phyloP scores from a whole-genome alignment of 176 grass and related monocot species.

The Urochloa ruziziensis region DNA sequence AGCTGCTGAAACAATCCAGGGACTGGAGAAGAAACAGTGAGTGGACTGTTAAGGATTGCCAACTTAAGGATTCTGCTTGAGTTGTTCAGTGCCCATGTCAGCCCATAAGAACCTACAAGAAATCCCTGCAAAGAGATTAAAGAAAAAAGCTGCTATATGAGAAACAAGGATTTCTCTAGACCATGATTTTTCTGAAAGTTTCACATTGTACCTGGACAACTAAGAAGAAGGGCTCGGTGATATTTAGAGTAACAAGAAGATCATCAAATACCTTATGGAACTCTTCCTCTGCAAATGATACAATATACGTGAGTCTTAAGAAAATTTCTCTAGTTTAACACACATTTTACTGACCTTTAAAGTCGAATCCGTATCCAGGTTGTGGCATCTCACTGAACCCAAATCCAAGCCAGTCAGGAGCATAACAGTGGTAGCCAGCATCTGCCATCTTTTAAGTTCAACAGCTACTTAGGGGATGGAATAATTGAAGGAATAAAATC shows the following conservation, averaged over 20 bases:
- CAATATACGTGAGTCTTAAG: conserved; percentile 12
- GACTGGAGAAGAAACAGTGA: conserved; percentile 76
- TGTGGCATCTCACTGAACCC: conserved; percentile 98
- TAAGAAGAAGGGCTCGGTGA: conserved; percentile 77
- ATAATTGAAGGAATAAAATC: conserved; percentile 20
- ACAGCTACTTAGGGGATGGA: conserved; percentile 27
- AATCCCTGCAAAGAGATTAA: conserved; percentile 62
- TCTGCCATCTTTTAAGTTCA: conserved; percentile 77
- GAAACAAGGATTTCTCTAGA: neutral
- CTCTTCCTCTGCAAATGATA: conserved; percentile 75
- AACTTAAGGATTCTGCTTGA: conserved; percentile 74
- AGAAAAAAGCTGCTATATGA: neutral
- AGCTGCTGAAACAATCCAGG: conserved; percentile 92
- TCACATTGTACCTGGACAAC: conserved; percentile 70
- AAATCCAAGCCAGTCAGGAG: conserved; percentile 98
- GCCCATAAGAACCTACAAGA: conserved; percentile 94
- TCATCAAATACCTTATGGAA: conserved; percentile 78
- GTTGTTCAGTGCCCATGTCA: conserved; percentile 93
- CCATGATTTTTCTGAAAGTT: conserved; percentile 14
- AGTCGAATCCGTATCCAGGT: conserved; percentile 89
- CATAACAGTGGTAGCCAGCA: conserved; percentile 83
- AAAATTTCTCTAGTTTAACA: neutral
- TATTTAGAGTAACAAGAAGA: conserved; percentile 70
- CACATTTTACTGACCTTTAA: conserved; percentile 58
- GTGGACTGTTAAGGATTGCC: conserved; percentile 88